Base-by-base conservation (phyloP, 73 alveolate genomes). In the Paramecium tetraurelia region DNA sequence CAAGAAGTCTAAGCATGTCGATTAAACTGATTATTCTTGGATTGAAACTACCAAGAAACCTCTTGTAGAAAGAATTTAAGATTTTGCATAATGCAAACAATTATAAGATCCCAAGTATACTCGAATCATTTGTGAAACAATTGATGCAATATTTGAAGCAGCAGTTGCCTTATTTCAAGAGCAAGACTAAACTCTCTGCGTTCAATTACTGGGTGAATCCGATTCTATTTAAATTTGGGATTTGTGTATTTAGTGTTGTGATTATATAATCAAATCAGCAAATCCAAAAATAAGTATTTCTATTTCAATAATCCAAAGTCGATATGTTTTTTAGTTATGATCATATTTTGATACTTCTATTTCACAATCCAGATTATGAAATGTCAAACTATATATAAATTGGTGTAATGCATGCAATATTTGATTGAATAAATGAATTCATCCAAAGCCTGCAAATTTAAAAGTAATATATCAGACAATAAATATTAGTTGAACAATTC, bases 311-410 rank as follows among this genome's bases (percentile, higher is more conserved):
- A 72, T 35, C 35, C 1, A 16, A 18, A 80, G 90, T 43, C 14
- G 90, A 80, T 6, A 41, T 80, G 75, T 43, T 80, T 27, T 80
- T 80, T 80, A 48, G 90, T 24, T 80, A 80, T 80, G 90, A 80
- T 9, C 70, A 80, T 80, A 21, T 80, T 40, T 27, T 80, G 50
- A 21, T 12, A 80, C 57, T 80, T 5, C 16, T 80, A 41, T 44
- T 43, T 63, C 57, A 41, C 31, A 80, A 80, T 63, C 90, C 90
- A 24, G 90, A 80, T 24, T 48, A 80, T 22, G 90, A 80, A 16
- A 8, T 80, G 10, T 10, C 22, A 10, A 80, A 80, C n/a, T 22
- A 20, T 80, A 7, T 80, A 41, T 11, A 80, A 22, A 27, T 21
- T 80, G 16, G 46, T 80, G 24, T 18, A 40, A n/a, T 31, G 63